Percentiles rank a stretch among this genome's conserved stretches.
phyloP scores from a whole-genome alignment of 169 alveolate genomes.

The Cryptosporidium sp. region DNA sequence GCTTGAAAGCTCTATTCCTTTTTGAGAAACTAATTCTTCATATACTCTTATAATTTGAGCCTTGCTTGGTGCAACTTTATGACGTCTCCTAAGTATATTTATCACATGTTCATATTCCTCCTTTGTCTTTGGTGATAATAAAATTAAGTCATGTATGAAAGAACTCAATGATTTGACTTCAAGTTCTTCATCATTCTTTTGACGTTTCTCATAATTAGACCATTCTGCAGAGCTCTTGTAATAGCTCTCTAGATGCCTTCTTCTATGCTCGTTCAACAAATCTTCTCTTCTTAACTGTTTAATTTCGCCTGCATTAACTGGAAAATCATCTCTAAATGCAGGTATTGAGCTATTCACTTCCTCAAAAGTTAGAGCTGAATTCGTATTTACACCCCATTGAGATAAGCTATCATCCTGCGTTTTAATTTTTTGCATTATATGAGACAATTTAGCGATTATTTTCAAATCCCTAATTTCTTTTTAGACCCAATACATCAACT shows the following conservation, averaged over 20 bases:
- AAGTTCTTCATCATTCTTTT: conserved; percentile 58
- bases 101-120: conserved; percentile 76
- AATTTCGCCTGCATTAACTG: conserved; percentile 81
- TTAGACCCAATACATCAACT: conserved; percentile 9
- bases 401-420: conserved; percentile 1
- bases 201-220: conserved; percentile 78
- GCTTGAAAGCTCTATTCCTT: conserved; percentile 15
- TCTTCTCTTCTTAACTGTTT: conserved; percentile 77
- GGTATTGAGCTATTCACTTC: conserved; percentile 76
- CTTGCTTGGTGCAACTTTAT: conserved; percentile 79
- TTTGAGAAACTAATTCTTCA: conserved; percentile 76
- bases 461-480: not conserved
- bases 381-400: not conserved
- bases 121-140: conserved; percentile 66
- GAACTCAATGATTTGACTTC: conserved; percentile 58
- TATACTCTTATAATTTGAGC: conserved; percentile 80
- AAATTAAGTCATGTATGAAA: conserved; percentile 77
- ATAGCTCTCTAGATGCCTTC: conserved; percentile 80
- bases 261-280: conserved; percentile 79
- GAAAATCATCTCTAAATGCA: conserved; percentile 79
- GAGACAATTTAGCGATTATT: not conserved
- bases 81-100: conserved; percentile 74
- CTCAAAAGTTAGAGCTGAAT: conserved; percentile 43
- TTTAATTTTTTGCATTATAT: conserved; percentile 13
- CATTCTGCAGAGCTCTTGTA: conserved; percentile 80